Evolutionary conservation across 1,284 basidiomycete genomes (phyloP), one percentile per base, ranked within the genome.

Genomic region (Fistulina hepatica): DNA sequence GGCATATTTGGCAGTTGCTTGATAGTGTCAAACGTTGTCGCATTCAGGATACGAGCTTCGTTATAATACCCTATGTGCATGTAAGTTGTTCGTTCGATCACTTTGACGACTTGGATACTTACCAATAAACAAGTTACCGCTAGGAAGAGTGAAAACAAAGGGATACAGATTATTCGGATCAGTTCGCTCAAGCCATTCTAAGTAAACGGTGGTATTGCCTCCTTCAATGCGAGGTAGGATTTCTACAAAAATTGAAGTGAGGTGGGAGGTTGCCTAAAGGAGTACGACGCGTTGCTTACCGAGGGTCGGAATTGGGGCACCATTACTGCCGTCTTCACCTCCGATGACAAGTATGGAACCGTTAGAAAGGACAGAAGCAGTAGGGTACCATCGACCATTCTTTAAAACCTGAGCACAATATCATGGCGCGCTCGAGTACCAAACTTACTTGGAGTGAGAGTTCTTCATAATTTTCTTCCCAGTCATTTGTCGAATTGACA

Each of bases 121-220:
- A 77, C 79, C 74, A 28, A 78, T 65, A 52, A 83, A 82, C 52
- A 84, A 56, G 19, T 65, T 63, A 2, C 72, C 70, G 33, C 72
- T 76, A 0, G 81, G 79, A 15, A 84, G 64, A 8, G 81, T 65
- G 39, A 76, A 58, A n/a, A 83, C 58, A 63, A 81, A 84, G 0
- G 81, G 82, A 50, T 84, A 85, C 34, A 84, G 52, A 48, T 83
- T 83, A 52, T 80, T 73, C 1, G 81, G 81, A 48, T 83, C 75
- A 2, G 81, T 82, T 21, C 78, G 65, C 16, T 38, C 40, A 9
- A 69, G 55, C 59, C 60, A 70, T 32, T 64, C 61, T 31, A 70
- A 56, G 21, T 60, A 41, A 21, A 69, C 35, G 11, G 62, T 56
- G 2, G 65, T 69, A 36, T 57, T 52, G 22, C 63, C 66, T 27